Base-by-base conservation (phyloP, 2,329 filamentous ascomycete genomes). In the Fusarium stilboides region DNA sequence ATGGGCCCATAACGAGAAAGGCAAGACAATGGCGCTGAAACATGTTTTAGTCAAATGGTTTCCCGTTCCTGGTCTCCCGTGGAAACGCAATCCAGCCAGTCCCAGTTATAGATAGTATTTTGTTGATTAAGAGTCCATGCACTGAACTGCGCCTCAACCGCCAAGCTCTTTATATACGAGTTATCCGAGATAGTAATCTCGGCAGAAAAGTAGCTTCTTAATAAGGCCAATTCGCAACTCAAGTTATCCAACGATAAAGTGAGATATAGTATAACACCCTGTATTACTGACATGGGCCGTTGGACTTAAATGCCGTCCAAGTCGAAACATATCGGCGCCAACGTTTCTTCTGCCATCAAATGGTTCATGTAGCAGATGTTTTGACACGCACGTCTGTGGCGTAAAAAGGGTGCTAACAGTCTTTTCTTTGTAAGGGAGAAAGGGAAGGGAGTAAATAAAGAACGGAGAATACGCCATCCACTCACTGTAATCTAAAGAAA, bases 341-440 rank as follows among this genome's bases (percentile, higher is more conserved):
- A 54, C 42, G 43, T 53, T 68, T 60, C 65, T 51, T 57, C 34
- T 49, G 39, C 31, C 28, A 47, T 37, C 28, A 17, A 22, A 47
- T 26, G n/a, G 39, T 20, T 40, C 19, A 26, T 49, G 37, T 12
- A 57, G 19, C 28, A 13, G 28, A 31, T 31, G 28, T 37, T 54
- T 59, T 64, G 61, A 57, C 43, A 64, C 46, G 53, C 46, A 63
- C 59, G 43, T 60, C 50, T 68, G 71, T 72, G 71, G 70, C 70
- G 68, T 51, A 45, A 47, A 43, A 55, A 45, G 40, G 40, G 57
- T 62, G 49, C 54, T 45, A 24, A 7, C 22, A 24, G 40, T 65
- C 37, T 40, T 44, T 36, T 22, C 12, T 17, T 37, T 58, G 17
- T 28, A 57, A 68, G 61, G 57, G 68, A 64, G 56, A 55, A 46